phyloP scores from a whole-genome alignment of 352 stramenopile genomes.

The Discostella stelligera region DNA sequence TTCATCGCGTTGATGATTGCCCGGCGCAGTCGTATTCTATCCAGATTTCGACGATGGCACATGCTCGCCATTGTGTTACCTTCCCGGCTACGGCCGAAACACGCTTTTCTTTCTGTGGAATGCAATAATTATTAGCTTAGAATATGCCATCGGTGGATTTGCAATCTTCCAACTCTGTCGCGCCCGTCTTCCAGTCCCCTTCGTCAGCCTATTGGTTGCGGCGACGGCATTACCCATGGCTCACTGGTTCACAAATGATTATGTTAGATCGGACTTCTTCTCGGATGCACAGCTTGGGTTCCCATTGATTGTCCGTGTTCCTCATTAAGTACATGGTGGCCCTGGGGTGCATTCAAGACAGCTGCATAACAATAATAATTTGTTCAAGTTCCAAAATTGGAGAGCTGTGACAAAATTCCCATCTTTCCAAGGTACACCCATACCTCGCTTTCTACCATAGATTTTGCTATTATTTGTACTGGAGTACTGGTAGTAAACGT shows the following conservation, averaged over 20 bases:
- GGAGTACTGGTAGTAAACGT: no score
- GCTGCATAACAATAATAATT: no score
- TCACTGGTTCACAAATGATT: slow-evolving; percentile 74
- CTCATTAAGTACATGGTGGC: background rate
- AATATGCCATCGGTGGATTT: slow-evolving; percentile 47
- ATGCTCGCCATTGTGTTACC: slow-evolving; percentile 34
- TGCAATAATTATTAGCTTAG: slow-evolving; percentile 57
- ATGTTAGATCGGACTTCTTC: slow-evolving; percentile 61
- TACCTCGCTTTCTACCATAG: no score
- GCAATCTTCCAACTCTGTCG: slow-evolving; percentile 43
- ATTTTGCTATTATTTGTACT: no score
- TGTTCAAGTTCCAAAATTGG: no score
- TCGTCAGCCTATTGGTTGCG: slow-evolving; percentile 47
- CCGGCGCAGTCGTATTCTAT: slow-evolving; percentile 21
- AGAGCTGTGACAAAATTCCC: no score
- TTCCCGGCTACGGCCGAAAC: slow-evolving; percentile 40
- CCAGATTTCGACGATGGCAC: slow-evolving; percentile 18
- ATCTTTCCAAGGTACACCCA: no score
- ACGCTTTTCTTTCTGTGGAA: slow-evolving; percentile 77
- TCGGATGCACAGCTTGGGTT: slow-evolving; percentile 53
- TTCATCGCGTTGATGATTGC: background rate
- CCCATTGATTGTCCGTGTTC: slow-evolving; percentile 43
- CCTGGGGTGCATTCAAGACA: background rate
- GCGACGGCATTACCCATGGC: slow-evolving; percentile 54
- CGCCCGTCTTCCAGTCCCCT: slow-evolving; percentile 23